Evolutionary conservation across 441 rosid genomes (phyloP).

Genomic region (Jatropha multifida): DNA sequence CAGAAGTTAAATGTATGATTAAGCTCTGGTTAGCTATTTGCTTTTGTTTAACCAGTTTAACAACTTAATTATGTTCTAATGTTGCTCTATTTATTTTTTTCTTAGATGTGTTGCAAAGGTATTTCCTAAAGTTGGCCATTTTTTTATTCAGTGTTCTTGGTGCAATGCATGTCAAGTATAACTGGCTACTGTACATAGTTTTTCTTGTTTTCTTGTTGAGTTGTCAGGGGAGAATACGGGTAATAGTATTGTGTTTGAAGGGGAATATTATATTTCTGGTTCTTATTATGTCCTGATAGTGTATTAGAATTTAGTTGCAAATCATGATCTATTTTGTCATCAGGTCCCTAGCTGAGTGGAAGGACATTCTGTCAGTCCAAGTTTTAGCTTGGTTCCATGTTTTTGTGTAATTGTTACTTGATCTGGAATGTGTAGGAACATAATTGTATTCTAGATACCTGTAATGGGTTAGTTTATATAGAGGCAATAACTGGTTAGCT

Average conservation of each 20-base stretch:
- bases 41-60: slow-evolving; percentile 13
- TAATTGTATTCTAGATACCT: not conserved
- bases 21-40: slow-evolving; percentile 25
- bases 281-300: not conserved
- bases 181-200: too few relatives aligned
- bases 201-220: not conserved
- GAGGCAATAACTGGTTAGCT: not conserved
- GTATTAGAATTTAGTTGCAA: not conserved
- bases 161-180: too few relatives aligned
- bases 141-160: too few relatives aligned
- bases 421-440: not conserved
- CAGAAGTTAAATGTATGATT: slow-evolving; percentile 63
- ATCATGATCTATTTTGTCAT: not conserved
- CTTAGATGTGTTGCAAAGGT: too few relatives aligned
- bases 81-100: too few relatives aligned
- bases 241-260: not conserved
- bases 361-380: not conserved
- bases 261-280: not conserved
- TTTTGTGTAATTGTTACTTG: not conserved
- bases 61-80: not conserved
- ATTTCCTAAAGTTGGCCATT: too few relatives aligned
- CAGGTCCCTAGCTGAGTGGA: not conserved
- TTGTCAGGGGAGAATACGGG: not conserved
- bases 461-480: not conserved
- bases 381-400: not conserved